Evolutionary conservation across 2,329 filamentous ascomycete species (phyloP).

Genomic region (Myriosclerotinia duriaeana): DNA sequence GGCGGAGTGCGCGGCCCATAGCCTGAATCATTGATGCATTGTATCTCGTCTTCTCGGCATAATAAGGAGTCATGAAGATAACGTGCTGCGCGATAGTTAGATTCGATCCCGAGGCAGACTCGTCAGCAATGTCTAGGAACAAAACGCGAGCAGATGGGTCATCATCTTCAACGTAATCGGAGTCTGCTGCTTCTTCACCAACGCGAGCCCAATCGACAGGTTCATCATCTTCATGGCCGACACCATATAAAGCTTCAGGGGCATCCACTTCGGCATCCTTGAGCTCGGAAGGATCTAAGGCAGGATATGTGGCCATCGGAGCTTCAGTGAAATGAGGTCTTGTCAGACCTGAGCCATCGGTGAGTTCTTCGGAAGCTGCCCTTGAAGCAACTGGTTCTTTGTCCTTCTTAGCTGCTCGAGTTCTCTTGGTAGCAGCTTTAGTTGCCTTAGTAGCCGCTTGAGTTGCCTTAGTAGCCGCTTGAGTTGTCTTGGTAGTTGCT

Average conservation of each 20-base stretch:
- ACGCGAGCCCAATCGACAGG: slow-evolving; percentile 7
- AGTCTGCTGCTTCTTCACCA: slow-evolving; percentile 26
- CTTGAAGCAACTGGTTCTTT: too few relatives aligned
- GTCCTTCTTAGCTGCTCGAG: too few relatives aligned
- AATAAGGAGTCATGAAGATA: slow-evolving; percentile 59
- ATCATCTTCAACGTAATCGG: slow-evolving; percentile 37
- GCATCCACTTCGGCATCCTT: background rate
- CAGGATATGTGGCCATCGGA: background rate
- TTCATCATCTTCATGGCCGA: background rate
- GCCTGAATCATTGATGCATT: slow-evolving; percentile 61
- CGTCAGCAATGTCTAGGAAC: slow-evolving; percentile 56
- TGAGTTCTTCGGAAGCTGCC: too few relatives aligned
- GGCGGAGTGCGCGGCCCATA: slow-evolving; percentile 59
- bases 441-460: too few relatives aligned
- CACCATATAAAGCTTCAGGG: background rate
- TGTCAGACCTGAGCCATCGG: background rate
- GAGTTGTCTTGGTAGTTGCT: too few relatives aligned
- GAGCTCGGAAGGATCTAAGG: background rate
- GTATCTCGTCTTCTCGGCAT: slow-evolving; percentile 47
- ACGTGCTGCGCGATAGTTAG: slow-evolving; percentile 63
- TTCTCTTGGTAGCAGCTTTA: too few relatives aligned
- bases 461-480: too few relatives aligned
- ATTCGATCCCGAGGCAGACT: slow-evolving; percentile 61
- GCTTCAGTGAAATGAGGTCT: background rate
- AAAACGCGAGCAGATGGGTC: slow-evolving; percentile 44